These are phyloP conservation scores for Kuraishia piskuri DNA, from an alignment of 805 yeast species.

Conservation along the genomic window DNA sequence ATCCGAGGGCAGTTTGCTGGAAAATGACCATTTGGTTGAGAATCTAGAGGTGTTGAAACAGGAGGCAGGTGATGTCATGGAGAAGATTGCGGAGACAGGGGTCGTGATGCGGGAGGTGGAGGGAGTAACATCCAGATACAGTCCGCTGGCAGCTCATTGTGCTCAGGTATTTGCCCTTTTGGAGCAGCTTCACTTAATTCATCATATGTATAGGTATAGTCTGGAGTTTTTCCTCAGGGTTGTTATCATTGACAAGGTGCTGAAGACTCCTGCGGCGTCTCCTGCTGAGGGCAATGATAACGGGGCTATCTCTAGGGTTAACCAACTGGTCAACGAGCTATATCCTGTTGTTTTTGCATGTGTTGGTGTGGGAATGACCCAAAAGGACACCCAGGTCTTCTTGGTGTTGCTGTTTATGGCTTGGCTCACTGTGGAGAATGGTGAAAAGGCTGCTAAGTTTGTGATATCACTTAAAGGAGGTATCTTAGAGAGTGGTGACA, in stretches of 20 bases:
- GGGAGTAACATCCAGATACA: slow-evolving; percentile 33
- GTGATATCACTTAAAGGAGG: neutral
- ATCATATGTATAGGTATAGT: neutral
- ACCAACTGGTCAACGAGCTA: neutral
- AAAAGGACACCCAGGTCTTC: neutral
- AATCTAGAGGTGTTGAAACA: slow-evolving; percentile 58
- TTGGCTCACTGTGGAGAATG: neutral
- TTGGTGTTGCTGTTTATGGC: neutral
- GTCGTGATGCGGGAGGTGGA: slow-evolving; percentile 48
- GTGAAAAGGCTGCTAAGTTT: neutral
- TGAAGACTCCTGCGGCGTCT: neutral
- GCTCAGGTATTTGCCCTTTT: slow-evolving; percentile 41
- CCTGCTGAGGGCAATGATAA: neutral
- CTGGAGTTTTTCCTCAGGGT: neutral
- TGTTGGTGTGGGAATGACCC: neutral
- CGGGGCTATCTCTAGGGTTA: neutral
- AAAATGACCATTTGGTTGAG: slow-evolving; percentile 49
- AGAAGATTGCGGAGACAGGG: slow-evolving; percentile 45
- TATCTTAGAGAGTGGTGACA: neutral
- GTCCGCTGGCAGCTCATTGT: slow-evolving; percentile 47
- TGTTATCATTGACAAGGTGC: neutral
- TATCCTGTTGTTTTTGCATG: neutral
- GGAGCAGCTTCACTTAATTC: slow-evolving; percentile 24
- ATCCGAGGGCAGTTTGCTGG: slow-evolving; percentile 55
- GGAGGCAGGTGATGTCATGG: slow-evolving; percentile 47